Evolutionary conservation across 257 asterid species (phyloP), one percentile per base, ranked within the genome.

Genomic region (Plantago major): DNA sequence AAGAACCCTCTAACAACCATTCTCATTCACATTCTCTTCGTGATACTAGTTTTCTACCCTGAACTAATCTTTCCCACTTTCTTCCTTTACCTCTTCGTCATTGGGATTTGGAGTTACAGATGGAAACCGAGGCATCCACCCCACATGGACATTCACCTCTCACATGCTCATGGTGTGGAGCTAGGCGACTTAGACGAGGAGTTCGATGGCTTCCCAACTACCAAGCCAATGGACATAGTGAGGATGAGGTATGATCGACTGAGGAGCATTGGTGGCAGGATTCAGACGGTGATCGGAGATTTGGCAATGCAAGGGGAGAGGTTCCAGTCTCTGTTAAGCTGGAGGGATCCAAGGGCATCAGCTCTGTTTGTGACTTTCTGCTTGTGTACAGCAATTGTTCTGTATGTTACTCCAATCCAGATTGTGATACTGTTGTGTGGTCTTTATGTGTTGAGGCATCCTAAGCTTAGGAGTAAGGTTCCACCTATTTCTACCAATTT

Each of bases 261-360:
- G 56, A 80, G 97, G 43, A 84, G 90, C 6, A 73, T 89, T 0
- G 93, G 95, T 44, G 96, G 96, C 4, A 76, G 90, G 87, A 72
- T 89, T 43, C 95, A 86, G 69, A 78, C 71, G 0, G 89, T 84
- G 76, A 55, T 89, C 3, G 97, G 97, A 0, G 97, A 89, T 58
- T 13, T 86, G 69, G 97, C 97, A 0, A 81, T 83, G 76, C 97
- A 89, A 65, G 94, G 87, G 65, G 97, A 89, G 72, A 80, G 97
- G 67, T 45, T 89, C 0, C 75, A 78, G 52, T 72, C 86, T 4
- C 68, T 89, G 19, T 10, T 86, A 66, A 82, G 81, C 57, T 89
- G 97, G 97, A 73, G 97, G 54, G 97, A 89, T 50, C 83, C 97
- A 4, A 74, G 95, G 57, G 97, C 94, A 1, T 82, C 97, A 30